Evolutionary conservation across 2,329 filamentous ascomycete genomes (phyloP).

Genomic region (Cercospora zeina): DNA sequence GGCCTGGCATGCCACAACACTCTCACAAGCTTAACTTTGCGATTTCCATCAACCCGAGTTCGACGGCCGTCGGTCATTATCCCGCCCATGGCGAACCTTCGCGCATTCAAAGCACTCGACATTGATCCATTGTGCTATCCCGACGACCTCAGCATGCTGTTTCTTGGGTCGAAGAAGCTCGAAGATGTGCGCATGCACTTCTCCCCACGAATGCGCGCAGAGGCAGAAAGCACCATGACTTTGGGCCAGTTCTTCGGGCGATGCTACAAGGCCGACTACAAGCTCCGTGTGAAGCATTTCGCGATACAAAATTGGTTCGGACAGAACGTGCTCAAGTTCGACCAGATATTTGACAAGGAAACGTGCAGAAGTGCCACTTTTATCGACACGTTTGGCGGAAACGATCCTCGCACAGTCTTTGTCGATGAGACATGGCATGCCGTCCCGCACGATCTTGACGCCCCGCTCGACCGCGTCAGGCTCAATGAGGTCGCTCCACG

Average conservation of each 20-base stretch:
- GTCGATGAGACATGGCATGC: conserved; percentile 57
- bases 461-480: conserved; percentile 26
- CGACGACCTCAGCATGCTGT: conserved; percentile 60
- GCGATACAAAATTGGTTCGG: conserved; percentile 61
- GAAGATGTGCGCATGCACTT: conserved; percentile 60
- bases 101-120: conserved; percentile 56
- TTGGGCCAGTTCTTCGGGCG: conserved; percentile 59
- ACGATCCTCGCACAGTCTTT: conserved; percentile 51
- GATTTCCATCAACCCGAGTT: conserved; percentile 57
- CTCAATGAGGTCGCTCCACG: conserved; percentile 35
- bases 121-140: conserved; percentile 66
- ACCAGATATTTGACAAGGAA: conserved; percentile 46
- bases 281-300: conserved; percentile 53
- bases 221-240: conserved; percentile 58
- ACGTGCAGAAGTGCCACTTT: conserved; percentile 53
- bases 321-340: conserved; percentile 51
- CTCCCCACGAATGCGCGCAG: conserved; percentile 61
- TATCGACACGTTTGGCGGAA: conserved; percentile 54
- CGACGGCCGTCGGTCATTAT: conserved; percentile 59
- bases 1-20: conserved; percentile 54
- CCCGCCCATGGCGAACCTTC: conserved; percentile 58
- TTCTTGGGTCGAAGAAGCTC: conserved; percentile 56
- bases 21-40: conserved; percentile 56
- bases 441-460: conserved; percentile 24
- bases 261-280: conserved; percentile 51